Percentiles rank a stretch among this genome's conserved stretches.
Conservation (phyloP, 768 basidiomycete species). For the Stropharia rugosoannulata region DNA sequence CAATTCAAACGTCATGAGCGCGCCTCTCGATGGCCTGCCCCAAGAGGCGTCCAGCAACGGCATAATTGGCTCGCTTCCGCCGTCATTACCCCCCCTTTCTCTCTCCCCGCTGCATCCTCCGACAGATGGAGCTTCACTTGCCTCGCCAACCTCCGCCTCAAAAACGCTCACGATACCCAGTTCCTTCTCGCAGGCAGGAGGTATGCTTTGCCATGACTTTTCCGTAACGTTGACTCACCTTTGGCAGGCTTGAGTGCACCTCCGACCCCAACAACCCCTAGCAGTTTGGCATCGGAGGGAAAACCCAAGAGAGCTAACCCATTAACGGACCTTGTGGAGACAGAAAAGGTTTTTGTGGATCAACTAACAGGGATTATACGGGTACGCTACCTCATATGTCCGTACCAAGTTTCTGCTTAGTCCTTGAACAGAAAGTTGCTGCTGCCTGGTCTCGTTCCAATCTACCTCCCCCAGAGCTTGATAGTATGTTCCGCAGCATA, state of each 20-base stretch:
- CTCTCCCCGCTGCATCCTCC: constrained; percentile 9
- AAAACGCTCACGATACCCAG: constrained; percentile 12
- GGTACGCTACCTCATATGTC: constrained; percentile 43
- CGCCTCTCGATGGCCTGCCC: background rate
- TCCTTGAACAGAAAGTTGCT: constrained; percentile 77
- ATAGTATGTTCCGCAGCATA: constrained; percentile 91
- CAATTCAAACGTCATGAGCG: background rate
- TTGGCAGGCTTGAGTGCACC: constrained; percentile 24
- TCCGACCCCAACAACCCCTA: constrained; percentile 35
- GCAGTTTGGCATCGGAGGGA: constrained; percentile 31
- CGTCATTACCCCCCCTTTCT: background rate
- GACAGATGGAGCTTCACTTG: background rate
- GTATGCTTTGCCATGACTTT: constrained; percentile 16
- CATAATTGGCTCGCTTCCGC: background rate
- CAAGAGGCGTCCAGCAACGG: background rate
- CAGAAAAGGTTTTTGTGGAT: constrained; percentile 91
- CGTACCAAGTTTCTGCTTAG: background rate
- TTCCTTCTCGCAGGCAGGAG: constrained; percentile 18
- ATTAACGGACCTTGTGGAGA: constrained; percentile 89
- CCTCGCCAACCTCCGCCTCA: background rate
- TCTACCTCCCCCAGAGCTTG: constrained; percentile 89
- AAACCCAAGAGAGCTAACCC: constrained; percentile 69
- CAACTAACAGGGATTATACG: constrained; percentile 87
- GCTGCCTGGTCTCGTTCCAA: constrained; percentile 97
- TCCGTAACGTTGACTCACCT: constrained; percentile 4